Conservation (phyloP, 148 eudicot species). For the Drosera capensis region DNA sequence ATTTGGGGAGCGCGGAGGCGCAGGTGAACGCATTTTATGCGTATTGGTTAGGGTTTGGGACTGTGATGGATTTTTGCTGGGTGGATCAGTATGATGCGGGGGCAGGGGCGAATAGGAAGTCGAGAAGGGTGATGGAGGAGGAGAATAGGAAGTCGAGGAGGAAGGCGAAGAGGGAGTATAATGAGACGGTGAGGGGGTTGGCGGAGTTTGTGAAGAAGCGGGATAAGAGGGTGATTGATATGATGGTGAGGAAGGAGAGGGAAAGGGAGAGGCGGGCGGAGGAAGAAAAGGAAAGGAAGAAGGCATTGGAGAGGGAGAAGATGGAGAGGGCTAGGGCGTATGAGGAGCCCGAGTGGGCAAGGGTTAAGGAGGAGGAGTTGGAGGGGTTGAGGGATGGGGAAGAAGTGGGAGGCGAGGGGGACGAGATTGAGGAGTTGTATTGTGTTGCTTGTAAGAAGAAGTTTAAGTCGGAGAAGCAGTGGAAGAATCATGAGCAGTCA, state of each 20-base stretch:
- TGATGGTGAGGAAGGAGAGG: constrained; percentile 69
- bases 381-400: constrained; percentile 24
- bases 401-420: constrained; percentile 20
- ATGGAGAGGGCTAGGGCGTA: constrained; percentile 53
- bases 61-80: constrained; percentile 91
- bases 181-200: constrained; percentile 76
- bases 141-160: constrained; percentile 90
- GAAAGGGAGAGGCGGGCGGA: constrained; percentile 72
- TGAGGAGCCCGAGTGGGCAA: constrained; percentile 78
- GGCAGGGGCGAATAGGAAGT: constrained; percentile 50
- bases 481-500: constrained; percentile 95
- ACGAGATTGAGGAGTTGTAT: constrained; percentile 57
- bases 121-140: constrained; percentile 93
- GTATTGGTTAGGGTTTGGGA: constrained; percentile 74
- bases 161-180: constrained; percentile 81
- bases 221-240: constrained; percentile 96
- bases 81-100: constrained; percentile 58
- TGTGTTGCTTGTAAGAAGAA: constrained; percentile 92
- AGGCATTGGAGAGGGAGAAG: constrained; percentile 54
- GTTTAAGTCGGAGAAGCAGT: constrained; percentile 91
- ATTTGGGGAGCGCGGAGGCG: constrained; percentile 48
- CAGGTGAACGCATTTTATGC: constrained; percentile 89
- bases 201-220: constrained; percentile 97
- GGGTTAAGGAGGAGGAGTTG: constrained; percentile 41
- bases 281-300: constrained; percentile 59